phyloP scores from a whole-genome alignment of 139 green algal genomes.

The Chlamydomonas sp. region DNA sequence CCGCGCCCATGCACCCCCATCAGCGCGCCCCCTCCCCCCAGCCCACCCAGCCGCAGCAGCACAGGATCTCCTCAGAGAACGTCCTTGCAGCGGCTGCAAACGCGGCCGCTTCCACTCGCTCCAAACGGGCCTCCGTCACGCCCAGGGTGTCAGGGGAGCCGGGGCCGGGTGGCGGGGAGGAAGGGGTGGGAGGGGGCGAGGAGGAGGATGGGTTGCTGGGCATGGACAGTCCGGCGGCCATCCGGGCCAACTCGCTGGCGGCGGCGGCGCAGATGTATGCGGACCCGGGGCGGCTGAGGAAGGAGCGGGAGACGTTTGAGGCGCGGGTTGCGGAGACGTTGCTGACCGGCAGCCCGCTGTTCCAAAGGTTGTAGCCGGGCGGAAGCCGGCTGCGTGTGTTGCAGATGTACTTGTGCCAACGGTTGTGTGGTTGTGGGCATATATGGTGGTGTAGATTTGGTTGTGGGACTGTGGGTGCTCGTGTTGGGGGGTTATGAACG shows the following conservation, averaged over 20 bases:
- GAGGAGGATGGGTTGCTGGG: background rate
- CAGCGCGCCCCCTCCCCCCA: background rate
- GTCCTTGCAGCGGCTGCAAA: too few species aligned
- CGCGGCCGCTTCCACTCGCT: too few species aligned
- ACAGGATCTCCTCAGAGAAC: background rate
- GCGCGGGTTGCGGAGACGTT: slow-evolving; percentile 17
- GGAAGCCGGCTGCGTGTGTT: background rate
- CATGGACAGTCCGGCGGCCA: background rate
- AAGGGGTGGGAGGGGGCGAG: background rate
- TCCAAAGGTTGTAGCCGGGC: slow-evolving; percentile 22
- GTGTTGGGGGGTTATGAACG: too few species aligned
- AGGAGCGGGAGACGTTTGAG: slow-evolving; percentile 22
- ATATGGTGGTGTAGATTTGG: background rate
- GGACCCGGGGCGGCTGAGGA: slow-evolving; percentile 8
- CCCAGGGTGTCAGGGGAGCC: too few species aligned
- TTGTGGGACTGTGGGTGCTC: too few species aligned
- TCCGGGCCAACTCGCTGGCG: background rate
- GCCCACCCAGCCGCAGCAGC: background rate
- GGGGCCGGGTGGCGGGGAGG: background rate
- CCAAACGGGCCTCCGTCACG: too few species aligned
- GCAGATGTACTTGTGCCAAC: background rate
- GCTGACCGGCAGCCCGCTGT: slow-evolving; percentile 18
- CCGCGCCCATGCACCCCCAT: background rate
- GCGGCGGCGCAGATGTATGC: background rate
- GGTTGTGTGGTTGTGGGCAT: background rate